Evolutionary conservation across 2,329 filamentous ascomycete genomes (phyloP).

Genomic region (Cytospora piceae): DNA sequence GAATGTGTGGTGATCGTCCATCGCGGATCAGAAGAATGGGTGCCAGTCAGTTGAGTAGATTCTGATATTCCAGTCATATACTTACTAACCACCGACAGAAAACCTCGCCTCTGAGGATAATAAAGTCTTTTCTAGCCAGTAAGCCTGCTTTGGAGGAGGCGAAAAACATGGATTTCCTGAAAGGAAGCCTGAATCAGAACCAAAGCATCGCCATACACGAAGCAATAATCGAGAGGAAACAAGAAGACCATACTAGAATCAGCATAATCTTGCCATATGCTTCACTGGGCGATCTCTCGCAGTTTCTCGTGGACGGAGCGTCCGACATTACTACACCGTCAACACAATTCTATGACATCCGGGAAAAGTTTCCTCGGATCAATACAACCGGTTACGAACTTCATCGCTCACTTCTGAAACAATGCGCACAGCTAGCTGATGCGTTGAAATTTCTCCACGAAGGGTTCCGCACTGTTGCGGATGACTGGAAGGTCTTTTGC

Average conservation of each 20-base stretch:
- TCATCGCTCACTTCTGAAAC: slow-evolving; percentile 10
- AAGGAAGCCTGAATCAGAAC: slow-evolving; percentile 18
- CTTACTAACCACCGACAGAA: background rate
- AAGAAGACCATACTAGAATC: slow-evolving; percentile 9
- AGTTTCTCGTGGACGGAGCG: slow-evolving; percentile 20
- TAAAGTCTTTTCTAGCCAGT: slow-evolving; percentile 23
- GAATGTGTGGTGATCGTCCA: slow-evolving; percentile 14
- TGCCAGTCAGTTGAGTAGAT: background rate
- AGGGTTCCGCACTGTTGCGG: slow-evolving; percentile 14
- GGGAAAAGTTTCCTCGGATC: slow-evolving; percentile 7
- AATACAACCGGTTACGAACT: background rate
- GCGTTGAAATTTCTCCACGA: slow-evolving; percentile 29
- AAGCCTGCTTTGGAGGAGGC: slow-evolving; percentile 20
- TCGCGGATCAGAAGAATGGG: slow-evolving; percentile 8
- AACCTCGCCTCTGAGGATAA: slow-evolving; percentile 14
- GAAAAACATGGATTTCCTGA: slow-evolving; percentile 26
- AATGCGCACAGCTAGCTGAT: slow-evolving; percentile 22
- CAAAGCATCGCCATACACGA: slow-evolving; percentile 25
- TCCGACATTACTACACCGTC: background rate
- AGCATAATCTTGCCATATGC: slow-evolving; percentile 27
- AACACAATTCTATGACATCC: slow-evolving; percentile 10
- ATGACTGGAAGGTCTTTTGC: slow-evolving; percentile 21
- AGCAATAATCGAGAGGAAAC: slow-evolving; percentile 21
- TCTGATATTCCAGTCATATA: background rate
- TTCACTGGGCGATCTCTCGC: slow-evolving; percentile 25